Percentiles rank a stretch among this genome's conserved stretches.
Evolutionary conservation across 2,329 filamentous ascomycete species (phyloP).

Genomic region (Penicillium sp.): DNA sequence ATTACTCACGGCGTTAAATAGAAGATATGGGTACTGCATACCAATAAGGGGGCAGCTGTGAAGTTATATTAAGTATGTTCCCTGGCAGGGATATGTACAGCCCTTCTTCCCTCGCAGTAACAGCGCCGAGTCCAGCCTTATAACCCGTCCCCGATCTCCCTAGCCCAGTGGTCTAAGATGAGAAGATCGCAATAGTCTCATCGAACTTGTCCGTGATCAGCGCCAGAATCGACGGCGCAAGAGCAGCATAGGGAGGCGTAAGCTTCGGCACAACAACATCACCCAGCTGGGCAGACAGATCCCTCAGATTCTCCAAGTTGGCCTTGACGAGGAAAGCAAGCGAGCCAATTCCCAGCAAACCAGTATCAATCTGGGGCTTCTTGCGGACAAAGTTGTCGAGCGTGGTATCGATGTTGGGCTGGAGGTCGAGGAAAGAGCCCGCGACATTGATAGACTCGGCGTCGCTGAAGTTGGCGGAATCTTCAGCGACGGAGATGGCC

Average conservation of each 20-base stretch:
- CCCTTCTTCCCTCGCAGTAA: neutral
- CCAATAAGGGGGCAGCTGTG: neutral
- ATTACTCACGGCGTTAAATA: too few species aligned
- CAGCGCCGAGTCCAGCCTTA: neutral
- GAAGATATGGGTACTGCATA: neutral
- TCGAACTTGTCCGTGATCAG: conserved; percentile 24
- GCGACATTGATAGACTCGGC: conserved; percentile 23
- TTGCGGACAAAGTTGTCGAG: conserved; percentile 25
- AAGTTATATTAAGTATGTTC: neutral
- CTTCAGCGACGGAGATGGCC: conserved; percentile 15
- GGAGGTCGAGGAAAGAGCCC: conserved; percentile 19
- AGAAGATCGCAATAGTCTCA: conserved; percentile 22
- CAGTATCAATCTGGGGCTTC: conserved; percentile 25
- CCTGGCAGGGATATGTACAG: neutral
- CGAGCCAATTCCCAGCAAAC: conserved; percentile 23
- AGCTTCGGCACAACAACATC: conserved; percentile 21
- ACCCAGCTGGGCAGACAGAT: conserved; percentile 22
- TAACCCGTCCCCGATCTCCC: neutral
- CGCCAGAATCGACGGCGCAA: conserved; percentile 24
- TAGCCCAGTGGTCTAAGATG: neutral
- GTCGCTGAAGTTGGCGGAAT: conserved; percentile 23
- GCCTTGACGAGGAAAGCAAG: conserved; percentile 25
- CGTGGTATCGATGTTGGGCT: conserved; percentile 26
- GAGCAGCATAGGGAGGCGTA: conserved; percentile 18
- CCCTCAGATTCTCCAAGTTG: conserved; percentile 22